phyloP scores from a whole-genome alignment of 768 basidiomycete species.

The Melanogaster broomeanus region DNA sequence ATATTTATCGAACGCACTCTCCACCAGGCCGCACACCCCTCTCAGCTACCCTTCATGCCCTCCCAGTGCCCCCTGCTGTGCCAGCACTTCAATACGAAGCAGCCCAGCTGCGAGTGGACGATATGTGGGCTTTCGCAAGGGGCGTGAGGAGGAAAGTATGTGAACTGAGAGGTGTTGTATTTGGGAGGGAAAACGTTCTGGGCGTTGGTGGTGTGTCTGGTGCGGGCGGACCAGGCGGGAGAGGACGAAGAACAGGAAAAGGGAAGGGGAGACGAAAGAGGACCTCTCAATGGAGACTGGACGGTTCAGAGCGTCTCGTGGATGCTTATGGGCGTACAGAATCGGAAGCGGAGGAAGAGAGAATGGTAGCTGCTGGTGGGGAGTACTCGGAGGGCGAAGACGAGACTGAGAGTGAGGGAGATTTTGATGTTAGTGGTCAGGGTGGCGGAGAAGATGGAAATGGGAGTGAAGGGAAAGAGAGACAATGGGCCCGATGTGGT shows the following conservation, averaged over 20 bases:
- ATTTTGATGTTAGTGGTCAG: conserved; percentile 20
- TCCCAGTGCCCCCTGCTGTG: conserved; percentile 26
- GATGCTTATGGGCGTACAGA: conserved; percentile 72
- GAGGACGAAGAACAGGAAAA: conserved; percentile 38
- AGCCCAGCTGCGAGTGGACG: conserved; percentile 63
- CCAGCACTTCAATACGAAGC: conserved; percentile 66
- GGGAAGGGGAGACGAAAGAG: conserved; percentile 51
- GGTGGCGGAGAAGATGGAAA: conserved; percentile 11
- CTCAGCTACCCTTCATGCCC: conserved; percentile 34
- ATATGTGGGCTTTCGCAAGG: conserved; percentile 67
- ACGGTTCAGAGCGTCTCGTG: conserved; percentile 61
- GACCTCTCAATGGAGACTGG: conserved; percentile 61
- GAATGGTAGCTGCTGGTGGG: conserved; percentile 29
- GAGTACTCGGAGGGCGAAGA: conserved; percentile 31
- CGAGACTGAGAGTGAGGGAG: conserved; percentile 33
- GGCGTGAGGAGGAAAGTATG: conserved; percentile 64
- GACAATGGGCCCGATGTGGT: conserved; percentile 75
- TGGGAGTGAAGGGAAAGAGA: conserved; percentile 49
- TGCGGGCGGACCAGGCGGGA: conserved; percentile 58
- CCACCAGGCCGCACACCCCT: conserved; percentile 26
- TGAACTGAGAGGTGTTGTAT: conserved; percentile 65
- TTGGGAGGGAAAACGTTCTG: conserved; percentile 57
- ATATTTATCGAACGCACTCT: conserved; percentile 2
- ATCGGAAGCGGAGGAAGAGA: conserved; percentile 76
- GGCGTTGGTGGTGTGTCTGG: conserved; percentile 32